Evolutionary conservation across 2,329 filamentous ascomycete species (phyloP), one percentile per base, ranked within the genome.

Genomic region (Ambrosiella xylebori): DNA sequence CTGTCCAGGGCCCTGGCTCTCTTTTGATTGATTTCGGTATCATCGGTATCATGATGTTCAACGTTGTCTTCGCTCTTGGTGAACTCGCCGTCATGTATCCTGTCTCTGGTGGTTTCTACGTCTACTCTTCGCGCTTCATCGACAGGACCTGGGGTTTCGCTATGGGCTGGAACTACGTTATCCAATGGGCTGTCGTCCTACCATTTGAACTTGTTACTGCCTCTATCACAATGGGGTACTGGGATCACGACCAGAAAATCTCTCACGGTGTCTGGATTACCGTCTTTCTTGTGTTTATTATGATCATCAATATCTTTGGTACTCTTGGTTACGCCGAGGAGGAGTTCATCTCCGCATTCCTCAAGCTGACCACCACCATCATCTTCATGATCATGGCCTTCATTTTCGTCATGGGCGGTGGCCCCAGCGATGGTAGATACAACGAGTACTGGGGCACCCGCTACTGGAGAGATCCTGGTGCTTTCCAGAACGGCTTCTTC

Each of bases 401-500:
- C 15, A 68, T 82, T 45, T 71, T 82, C 47, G 74, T 80, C 60
- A 72, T 72, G 54, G 80, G 80, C 35, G 80, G 79, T 35, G 79
- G 79, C 0, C 77, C 79, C 12, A 70, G 70, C 1, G 67, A 59
- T 2, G 68, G 71, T 39, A 61, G 64, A 2, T 76, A 74, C 62
- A 65, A 66, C 62, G 62, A 70, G 6, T 76, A 73, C 62, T 68
- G 65, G 64, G 73, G 76, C 2, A 68, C 69, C n/a, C 67, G 70
- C 36, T 70, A 69, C 51, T 72, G 74, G 73, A 64, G 72, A 61
- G 64, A 71, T 1, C 69, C 73, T 0, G 73, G 73, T 1, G 73
- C 74, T 0, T 87, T 86, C 68, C 73, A 84, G 68, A 78, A 85
- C 63, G 83, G 83, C 37, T 85, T 85, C 72, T 79, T 81, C 60